Evolutionary conservation across 2,329 filamentous ascomycete species (phyloP), one percentile per base, ranked within the genome.

Genomic region (Paracamarosporium sp.): DNA sequence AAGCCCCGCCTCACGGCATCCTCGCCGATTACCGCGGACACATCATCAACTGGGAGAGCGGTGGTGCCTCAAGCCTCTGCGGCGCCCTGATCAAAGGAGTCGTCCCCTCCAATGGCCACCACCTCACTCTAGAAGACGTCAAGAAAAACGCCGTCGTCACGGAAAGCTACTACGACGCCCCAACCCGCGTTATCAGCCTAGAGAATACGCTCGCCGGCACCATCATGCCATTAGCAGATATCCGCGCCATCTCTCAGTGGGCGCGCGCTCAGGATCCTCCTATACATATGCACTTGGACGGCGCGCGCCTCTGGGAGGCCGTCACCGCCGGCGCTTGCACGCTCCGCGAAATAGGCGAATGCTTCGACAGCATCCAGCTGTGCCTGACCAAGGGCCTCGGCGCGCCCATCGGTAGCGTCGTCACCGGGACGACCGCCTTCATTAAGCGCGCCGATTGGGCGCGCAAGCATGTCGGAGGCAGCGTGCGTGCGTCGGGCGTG

Each of bases 151-250:
- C 85, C 5, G 82, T 89, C 0, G 72, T 93, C 22, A 80, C 83
- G 63, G 84, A 90, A 53, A 86, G 96, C 66, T 85, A 95, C 24
- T 91, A 96, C 73, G 81, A 83, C 31, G 93, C 90, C 68, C 92
- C 93, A 0, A 96, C 93, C 0, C 86, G 86, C 41, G 85, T 96
- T 50, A 91, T 97, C 64, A 88, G 86, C 59, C 80, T 97, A 45
- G 93, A 97, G 72, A 97, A 96, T 73, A 96, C 93, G 1, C 83
- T 96, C 48, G 86, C 86, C 54, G 93, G 93, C 22, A 87, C 88
- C 67, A 82, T 96, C 43, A 89, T 91, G 82, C 93, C 93, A 0
- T 82, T 96, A 1, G 77, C 79, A 1, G 92, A 96, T 74, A 83
- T 87, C 9, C 82, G 81, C 58, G 82, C 84, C 38, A 96, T 97